Base-by-base conservation (phyloP, 176 grass and related monocot genomes). In the Phragmites australis region DNA sequence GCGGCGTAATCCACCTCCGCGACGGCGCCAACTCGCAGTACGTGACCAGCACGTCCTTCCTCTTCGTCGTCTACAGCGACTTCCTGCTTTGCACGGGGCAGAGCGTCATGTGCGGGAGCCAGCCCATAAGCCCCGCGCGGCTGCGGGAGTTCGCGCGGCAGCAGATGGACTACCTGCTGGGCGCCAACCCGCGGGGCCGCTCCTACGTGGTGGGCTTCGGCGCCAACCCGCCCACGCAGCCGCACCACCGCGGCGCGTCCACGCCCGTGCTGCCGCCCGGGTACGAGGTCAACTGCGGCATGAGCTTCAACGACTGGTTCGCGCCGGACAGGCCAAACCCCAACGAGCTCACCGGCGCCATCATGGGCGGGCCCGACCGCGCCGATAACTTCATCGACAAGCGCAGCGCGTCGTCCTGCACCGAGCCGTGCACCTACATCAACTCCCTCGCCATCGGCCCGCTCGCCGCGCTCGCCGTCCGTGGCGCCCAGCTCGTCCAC, bases 11-110 rank as follows among this genome's bases (percentile, higher is more conserved):
- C 88, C 92, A 99, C 91, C 92, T 99, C 31, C 88, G 92, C 53
- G 92, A 95, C 62, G 96, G 96, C 76, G 96, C 96, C 75, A 99
- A 99, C 81, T 76, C 96, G 8, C 96, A 99, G 78, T 95, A 99
- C 74, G 96, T 89, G 1, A 99, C 96, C 6, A 19, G 84, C 71
- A 89, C 92, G 8, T 78, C 96, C 9, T 99, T 99, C 78, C 85
- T 99, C 48, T 87, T 99, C 72, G 9, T 87, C 19, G 34, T 79
- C 12, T 99, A 99, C 84, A 72, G 82, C 58, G 91, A 91, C 88
- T 16, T 94, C n/a, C 96, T 99, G 19, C 47, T 27, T 16, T 84
- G 79, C 65, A 84, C 82, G 78, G 55, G 75, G 21, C 80, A 94
- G 82, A n/a, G 10, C 8, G 96, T 94, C 4, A n/a, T 75, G 30